Evolutionary conservation across 257 asterid genomes (phyloP).

Genomic region (Plectranthus barbatus): DNA sequence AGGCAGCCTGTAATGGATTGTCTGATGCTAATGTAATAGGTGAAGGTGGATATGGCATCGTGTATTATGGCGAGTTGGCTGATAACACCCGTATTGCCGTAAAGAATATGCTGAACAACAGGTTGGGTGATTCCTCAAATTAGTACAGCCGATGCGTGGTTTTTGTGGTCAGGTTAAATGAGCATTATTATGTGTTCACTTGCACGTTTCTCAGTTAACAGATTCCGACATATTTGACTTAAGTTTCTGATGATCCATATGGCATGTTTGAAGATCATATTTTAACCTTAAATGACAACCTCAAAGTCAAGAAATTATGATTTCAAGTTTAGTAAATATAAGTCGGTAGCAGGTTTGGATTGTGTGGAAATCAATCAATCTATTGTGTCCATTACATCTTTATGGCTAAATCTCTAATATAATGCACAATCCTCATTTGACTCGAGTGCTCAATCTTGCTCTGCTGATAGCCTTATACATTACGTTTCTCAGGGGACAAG

Average conservation of each 20-base stretch:
- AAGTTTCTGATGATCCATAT: not conserved
- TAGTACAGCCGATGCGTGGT: not conserved
- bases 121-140: slow-evolving; percentile 27
- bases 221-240: not conserved
- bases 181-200: not conserved
- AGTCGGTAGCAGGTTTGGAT: not conserved
- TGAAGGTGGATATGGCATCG: slow-evolving; percentile 96
- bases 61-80: slow-evolving; percentile 59
- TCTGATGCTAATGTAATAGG: slow-evolving; percentile 88
- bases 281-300: not conserved
- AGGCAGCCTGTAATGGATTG: slow-evolving; percentile 88
- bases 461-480: not conserved
- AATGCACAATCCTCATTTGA: slow-evolving; percentile 5
- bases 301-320: not conserved
- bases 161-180: not conserved
- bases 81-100: slow-evolving; percentile 80
- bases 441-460: slow-evolving; percentile 12
- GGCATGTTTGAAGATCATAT: not conserved
- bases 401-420: not conserved
- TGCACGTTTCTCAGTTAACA: not conserved
- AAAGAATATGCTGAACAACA: slow-evolving; percentile 83
- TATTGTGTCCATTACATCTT: not conserved
- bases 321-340: not conserved
- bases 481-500: slow-evolving; percentile 69
- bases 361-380: not conserved